These are phyloP conservation scores for Ampelomyces quisqualis DNA, from an alignment of 2,329 filamentous ascomycete species.

Conservation along the genomic window DNA sequence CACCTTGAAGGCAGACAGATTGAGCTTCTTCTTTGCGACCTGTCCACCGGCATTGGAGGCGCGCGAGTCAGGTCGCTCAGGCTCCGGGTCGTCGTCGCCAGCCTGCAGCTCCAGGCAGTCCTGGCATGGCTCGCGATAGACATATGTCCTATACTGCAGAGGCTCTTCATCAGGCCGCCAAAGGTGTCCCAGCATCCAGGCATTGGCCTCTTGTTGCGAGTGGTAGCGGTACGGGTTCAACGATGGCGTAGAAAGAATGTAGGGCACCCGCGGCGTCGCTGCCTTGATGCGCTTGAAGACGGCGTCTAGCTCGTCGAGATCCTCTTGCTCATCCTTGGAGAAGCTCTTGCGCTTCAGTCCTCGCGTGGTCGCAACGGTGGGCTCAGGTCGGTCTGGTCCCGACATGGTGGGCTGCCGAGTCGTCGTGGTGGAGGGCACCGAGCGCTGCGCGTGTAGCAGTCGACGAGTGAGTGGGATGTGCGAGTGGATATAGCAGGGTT, in stretches of 20 bases:
- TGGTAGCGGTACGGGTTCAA: slow-evolving; percentile 48
- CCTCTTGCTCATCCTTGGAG: slow-evolving; percentile 35
- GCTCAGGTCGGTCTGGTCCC: slow-evolving; percentile 27
- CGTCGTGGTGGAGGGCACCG: slow-evolving; percentile 1
- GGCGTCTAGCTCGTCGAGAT: slow-evolving; percentile 45
- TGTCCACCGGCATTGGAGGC: slow-evolving; percentile 42
- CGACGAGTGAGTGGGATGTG: slow-evolving; percentile 7
- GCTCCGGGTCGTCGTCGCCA: slow-evolving; percentile 54
- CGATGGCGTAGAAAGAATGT: slow-evolving; percentile 52
- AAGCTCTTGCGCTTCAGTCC: slow-evolving; percentile 31
- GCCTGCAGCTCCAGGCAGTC: slow-evolving; percentile 52
- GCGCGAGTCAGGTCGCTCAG: slow-evolving; percentile 42
- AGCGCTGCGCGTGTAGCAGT: slow-evolving; percentile 6
- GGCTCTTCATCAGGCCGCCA: slow-evolving; percentile 59
- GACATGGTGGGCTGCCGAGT: slow-evolving; percentile 31
- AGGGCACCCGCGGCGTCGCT: slow-evolving; percentile 47
- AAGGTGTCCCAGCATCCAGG: slow-evolving; percentile 52
- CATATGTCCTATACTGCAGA: slow-evolving; percentile 63
- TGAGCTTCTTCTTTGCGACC: slow-evolving; percentile 62
- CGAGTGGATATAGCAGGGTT: slow-evolving; percentile 10
- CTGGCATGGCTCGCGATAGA: slow-evolving; percentile 57
- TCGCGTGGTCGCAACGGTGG: slow-evolving; percentile 27
- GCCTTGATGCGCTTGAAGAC: slow-evolving; percentile 48
- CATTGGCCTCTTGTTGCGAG: slow-evolving; percentile 44
- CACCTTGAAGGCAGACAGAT: slow-evolving; percentile 61